Conservation (phyloP, 257 asterid genomes). For the Nicotiana undulata region DNA sequence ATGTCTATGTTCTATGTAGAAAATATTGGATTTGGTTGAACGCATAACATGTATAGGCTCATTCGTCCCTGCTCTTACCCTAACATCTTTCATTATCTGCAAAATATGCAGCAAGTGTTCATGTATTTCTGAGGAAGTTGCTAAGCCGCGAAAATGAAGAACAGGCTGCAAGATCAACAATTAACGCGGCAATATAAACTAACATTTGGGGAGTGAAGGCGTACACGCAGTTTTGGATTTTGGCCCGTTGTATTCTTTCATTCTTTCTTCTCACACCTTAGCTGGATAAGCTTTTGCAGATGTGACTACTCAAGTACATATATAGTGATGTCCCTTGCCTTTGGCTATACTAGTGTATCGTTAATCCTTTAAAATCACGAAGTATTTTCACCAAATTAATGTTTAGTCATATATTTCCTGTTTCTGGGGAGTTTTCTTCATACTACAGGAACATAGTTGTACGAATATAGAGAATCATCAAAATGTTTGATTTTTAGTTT, state of each 20-base stretch:
- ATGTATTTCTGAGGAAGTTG: constrained; percentile 73
- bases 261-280: constrained; percentile 13
- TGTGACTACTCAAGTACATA: constrained; percentile 4
- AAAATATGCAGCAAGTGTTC: constrained; percentile 63
- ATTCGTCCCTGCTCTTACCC: background rate
- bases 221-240: background rate
- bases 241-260: constrained; percentile 6
- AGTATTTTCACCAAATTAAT: background rate
- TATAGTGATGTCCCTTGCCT: background rate
- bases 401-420: background rate
- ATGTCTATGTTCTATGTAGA: background rate
- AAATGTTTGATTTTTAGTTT: background rate
- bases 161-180: constrained; percentile 49
- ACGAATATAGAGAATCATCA: background rate
- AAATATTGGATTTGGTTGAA: background rate
- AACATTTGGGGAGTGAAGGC: background rate
- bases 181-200: constrained; percentile 47
- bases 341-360: background rate
- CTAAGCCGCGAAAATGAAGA: constrained; percentile 61
- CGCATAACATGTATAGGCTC: background rate
- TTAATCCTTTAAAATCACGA: background rate
- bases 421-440: background rate
- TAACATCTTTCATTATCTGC: background rate
- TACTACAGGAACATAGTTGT: background rate
- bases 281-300: constrained; percentile 3